Evolutionary conservation across 805 yeast genomes (phyloP), one percentile per base, ranked within the genome.

Genomic region (Phaffomyces opuntiae): DNA sequence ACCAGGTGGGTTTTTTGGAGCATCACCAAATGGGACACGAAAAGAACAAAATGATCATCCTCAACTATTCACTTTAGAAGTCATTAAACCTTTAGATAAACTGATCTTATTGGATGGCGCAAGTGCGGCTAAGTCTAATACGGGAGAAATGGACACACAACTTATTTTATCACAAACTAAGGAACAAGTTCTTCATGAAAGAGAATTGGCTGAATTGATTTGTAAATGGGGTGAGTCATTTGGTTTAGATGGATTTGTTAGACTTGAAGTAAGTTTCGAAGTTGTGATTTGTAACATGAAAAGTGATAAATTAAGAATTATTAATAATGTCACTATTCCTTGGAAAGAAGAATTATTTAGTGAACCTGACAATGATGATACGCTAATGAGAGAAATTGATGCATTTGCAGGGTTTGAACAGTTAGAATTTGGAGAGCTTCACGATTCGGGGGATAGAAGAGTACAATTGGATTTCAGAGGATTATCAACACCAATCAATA

Each of bases 71-170:
- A 76, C 83, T 0, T 77, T 78, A 51, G 62, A 67, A 48, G 74
- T 72, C 9, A 62, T 60, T 4, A 66, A 63, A 48, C 80, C 83
- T 4, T 57, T 80, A 43, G 68, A 67, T 49, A 73, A 68, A 50
- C 55, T 80, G 29, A 64, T 81, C 6, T 69, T 72, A 42, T 56
- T 81, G n/a, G 85, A 80, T 49, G 87, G 87, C 7, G 83, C 85
- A 0, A 78, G 83, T 27, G 87, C 84, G n/a, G 78, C 84, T 0
- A 80, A 80, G 56, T 63, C 72, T 0, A 36, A 45, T 1, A 68
- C 77, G 1, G 85, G 85, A 5, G 80, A 76, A 54, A 78, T 78
- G 84, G 87, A 81, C 55, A 70, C 78, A 1, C 81, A 77, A 52
- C 60, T 60, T 39, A 45, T 77, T 41, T 53, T 73, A 4, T 65